Evolutionary conservation across 352 stramenopile genomes (phyloP).

Genomic region (Globisporangium spiculum): DNA sequence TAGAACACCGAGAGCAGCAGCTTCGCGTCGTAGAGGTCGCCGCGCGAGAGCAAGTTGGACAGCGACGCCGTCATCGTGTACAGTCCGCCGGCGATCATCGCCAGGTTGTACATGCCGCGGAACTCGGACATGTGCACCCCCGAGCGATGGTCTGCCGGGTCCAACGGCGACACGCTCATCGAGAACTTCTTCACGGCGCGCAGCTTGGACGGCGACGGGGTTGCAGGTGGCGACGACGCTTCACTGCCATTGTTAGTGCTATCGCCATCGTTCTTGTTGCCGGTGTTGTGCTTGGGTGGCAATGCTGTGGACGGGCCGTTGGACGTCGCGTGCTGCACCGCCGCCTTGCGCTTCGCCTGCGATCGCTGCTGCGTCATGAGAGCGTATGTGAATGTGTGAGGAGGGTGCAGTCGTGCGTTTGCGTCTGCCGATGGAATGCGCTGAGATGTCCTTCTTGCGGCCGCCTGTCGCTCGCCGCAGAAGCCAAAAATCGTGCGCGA

Average conservation of each 20-base stretch:
- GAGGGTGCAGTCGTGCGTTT: not conserved
- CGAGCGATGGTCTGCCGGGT: constrained; percentile 61
- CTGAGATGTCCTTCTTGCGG: not conserved
- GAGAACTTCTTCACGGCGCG: constrained; percentile 58
- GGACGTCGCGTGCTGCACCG: constrained; percentile 2
- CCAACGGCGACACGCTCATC: constrained; percentile 57
- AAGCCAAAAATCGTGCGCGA: not conserved
- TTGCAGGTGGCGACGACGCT: too few species aligned
- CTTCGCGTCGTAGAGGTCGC: constrained; percentile 47
- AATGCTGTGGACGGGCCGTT: not conserved
- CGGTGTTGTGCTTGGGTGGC: not conserved
- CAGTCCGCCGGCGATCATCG: constrained; percentile 54
- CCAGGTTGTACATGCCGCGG: constrained; percentile 73
- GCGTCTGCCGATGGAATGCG: not conserved
- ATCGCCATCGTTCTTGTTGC: not conserved
- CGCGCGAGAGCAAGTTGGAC: constrained; percentile 47
- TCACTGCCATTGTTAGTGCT: not conserved
- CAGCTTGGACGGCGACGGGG: constrained; percentile 6
- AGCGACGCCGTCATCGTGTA: constrained; percentile 65
- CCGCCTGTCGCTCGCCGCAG: not conserved
- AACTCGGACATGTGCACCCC: constrained; percentile 79
- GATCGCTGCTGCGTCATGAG: constrained; percentile 4
- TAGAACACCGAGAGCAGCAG: constrained; percentile 70
- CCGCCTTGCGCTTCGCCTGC: constrained; percentile 10
- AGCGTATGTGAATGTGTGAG: not conserved